These are phyloP conservation scores for Penicillium angulare DNA, from an alignment of 495 filamentous ascomycete species.

Conservation along the genomic window DNA sequence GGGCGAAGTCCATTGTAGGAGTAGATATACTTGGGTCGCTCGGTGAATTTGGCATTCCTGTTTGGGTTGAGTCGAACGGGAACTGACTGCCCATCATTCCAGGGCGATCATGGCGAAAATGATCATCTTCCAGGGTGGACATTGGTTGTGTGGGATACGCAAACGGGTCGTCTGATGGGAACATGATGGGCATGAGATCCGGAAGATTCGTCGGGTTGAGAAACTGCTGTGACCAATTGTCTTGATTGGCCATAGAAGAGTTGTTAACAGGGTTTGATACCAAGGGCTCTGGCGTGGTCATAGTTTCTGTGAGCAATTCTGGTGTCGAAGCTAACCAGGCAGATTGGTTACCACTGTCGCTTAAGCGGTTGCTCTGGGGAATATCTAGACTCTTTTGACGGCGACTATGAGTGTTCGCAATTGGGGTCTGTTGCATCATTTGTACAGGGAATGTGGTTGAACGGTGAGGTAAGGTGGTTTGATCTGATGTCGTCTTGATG, in stretches of 20 bases:
- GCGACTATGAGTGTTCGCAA: slow-evolving; percentile 16
- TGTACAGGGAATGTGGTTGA: slow-evolving; percentile 50
- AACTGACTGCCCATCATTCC: slow-evolving; percentile 15
- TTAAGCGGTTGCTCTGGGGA: slow-evolving; percentile 21
- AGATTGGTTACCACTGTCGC: slow-evolving; percentile 20
- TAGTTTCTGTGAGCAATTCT: slow-evolving; percentile 30
- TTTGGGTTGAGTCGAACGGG: slow-evolving; percentile 14
- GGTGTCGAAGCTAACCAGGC: slow-evolving; percentile 33
- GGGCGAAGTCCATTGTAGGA: slow-evolving; percentile 31
- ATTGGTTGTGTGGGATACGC: slow-evolving; percentile 86
- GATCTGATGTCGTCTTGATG: slow-evolving; percentile 26
- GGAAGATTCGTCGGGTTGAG: slow-evolving; percentile 48
- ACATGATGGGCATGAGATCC: slow-evolving; percentile 87
- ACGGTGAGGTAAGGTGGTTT: slow-evolving; percentile 36
- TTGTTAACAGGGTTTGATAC: slow-evolving; percentile 15
- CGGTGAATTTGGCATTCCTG: slow-evolving; percentile 19
- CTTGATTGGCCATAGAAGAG: slow-evolving; percentile 22
- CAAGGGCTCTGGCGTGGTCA: slow-evolving; percentile 32
- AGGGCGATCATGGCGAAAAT: slow-evolving; percentile 36
- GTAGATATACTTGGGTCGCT: slow-evolving; percentile 24
- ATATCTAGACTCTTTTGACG: slow-evolving; percentile 38
- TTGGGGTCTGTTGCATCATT: slow-evolving; percentile 18
- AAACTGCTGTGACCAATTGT: slow-evolving; percentile 31
- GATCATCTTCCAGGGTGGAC: slow-evolving; percentile 57
- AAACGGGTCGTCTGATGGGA: slow-evolving; percentile 85